Conservation (phyloP, 495 filamentous ascomycete genomes). For the Terfezia boudieri region DNA sequence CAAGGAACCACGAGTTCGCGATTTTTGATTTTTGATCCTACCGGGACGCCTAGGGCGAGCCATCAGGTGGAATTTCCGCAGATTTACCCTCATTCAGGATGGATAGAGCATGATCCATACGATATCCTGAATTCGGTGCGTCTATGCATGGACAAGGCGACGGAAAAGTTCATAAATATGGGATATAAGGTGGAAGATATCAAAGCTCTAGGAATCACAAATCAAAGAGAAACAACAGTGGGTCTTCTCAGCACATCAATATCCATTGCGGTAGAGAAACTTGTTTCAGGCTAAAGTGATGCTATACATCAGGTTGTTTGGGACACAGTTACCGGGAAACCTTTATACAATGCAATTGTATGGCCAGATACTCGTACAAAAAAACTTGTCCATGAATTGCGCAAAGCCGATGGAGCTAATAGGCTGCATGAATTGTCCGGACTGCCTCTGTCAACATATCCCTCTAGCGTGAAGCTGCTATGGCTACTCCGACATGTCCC, state of each 20-base stretch:
- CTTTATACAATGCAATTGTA: slow-evolving; percentile 72
- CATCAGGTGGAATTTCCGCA: slow-evolving; percentile 88
- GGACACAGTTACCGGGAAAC: slow-evolving; percentile 69
- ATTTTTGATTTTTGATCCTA: slow-evolving; percentile 74
- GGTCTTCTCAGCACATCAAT: not conserved
- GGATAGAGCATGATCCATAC: slow-evolving; percentile 82
- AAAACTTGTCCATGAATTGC: slow-evolving; percentile 5
- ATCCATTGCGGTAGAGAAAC: not conserved
- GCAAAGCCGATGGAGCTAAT: slow-evolving; percentile 48
- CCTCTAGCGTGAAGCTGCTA: slow-evolving; percentile 67
- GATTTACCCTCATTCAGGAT: slow-evolving; percentile 70
- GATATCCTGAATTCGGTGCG: slow-evolving; percentile 62
- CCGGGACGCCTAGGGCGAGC: slow-evolving; percentile 55
- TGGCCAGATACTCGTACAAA: slow-evolving; percentile 79
- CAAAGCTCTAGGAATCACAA: slow-evolving; percentile 77
- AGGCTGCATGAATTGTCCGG: slow-evolving; percentile 55
- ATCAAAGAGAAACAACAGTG: slow-evolving; percentile 73
- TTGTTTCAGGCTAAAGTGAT: not conserved
- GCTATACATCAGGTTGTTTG: slow-evolving; percentile 36
- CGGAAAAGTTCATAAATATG: slow-evolving; percentile 43
- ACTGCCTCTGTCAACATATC: slow-evolving; percentile 80
- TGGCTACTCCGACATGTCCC: slow-evolving; percentile 63
- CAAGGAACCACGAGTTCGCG: slow-evolving; percentile 85
- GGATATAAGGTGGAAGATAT: slow-evolving; percentile 53
- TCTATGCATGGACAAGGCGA: slow-evolving; percentile 64